Conservation (phyloP, 306 rosid genomes). For the Coriaria nepalensis region DNA sequence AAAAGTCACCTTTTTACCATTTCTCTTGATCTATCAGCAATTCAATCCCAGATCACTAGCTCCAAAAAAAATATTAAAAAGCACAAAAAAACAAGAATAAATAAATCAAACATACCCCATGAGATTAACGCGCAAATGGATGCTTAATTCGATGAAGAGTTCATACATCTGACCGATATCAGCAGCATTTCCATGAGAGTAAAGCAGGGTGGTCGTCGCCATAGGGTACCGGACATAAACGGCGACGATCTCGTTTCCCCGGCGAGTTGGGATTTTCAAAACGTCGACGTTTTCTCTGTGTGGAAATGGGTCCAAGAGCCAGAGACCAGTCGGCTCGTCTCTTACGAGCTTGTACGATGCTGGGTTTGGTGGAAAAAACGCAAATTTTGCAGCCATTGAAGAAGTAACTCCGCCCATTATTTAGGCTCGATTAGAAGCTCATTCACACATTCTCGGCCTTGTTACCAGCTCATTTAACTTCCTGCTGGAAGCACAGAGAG, state of each 20-base stretch:
- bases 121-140: conserved; percentile 62
- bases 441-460: neutral
- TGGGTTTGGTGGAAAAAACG: conserved; percentile 78
- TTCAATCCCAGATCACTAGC: too few relatives aligned
- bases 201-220: conserved; percentile 69
- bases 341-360: conserved; percentile 54
- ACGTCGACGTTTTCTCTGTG: conserved; percentile 76
- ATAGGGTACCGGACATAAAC: conserved; percentile 55
- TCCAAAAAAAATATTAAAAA: too few relatives aligned
- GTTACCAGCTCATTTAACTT: neutral
- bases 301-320: conserved; percentile 39
- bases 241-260: conserved; percentile 77
- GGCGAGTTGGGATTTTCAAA: conserved; percentile 54
- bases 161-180: conserved; percentile 88
- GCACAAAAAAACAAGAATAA: conserved; percentile 7
- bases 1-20: too few relatives aligned
- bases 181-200: conserved; percentile 81
- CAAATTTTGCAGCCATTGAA: conserved; percentile 84
- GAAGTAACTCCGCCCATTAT: conserved; percentile 84
- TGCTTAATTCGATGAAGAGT: conserved; percentile 65
- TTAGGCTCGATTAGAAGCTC: too few relatives aligned
- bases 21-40: too few relatives aligned
- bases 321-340: conserved; percentile 36
- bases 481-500: neutral
- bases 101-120: conserved; percentile 37